Base-by-base conservation (phyloP, 345 rosid species). In the Eutrema japonicum region DNA sequence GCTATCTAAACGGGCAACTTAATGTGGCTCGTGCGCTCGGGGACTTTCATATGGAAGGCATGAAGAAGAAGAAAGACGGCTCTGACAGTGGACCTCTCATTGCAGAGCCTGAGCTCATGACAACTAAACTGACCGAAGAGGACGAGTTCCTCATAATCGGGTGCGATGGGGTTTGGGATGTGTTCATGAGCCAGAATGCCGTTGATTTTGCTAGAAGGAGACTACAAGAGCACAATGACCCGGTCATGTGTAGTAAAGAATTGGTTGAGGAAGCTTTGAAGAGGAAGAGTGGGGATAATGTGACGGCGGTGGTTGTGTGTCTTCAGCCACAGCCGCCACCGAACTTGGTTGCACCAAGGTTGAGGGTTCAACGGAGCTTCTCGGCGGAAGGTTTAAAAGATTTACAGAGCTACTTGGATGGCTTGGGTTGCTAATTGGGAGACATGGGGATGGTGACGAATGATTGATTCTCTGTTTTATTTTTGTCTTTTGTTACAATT, bases 111-210 rank as follows among this genome's bases (percentile, higher is more conserved):
- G 98, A 93, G 84, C 71, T 90, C 38, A 85, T 83, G 80, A 81
- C 86, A 30, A 78, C 53, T 6, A 72, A 78, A 62, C 82, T 90
- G 61, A 85, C 84, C 0, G 84, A 82, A 58, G 95, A 90, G 35
- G 98, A 92, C 33, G 98, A 90, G 78, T 92, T 92, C 78, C 89
- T 93, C 66, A 85, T 90, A 46, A 83, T 92, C 3, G 98, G 93
- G 4, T 87, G 93, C 40, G 96, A 90, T 51, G 96, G 98, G 36
- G 82, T 90, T n/a, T 93, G 95, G 98, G 98, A 93, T 60, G 98
- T 90, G 52, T 93, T 93, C 65, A 74, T 81, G 75, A 90, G 92
- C 83, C 91, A 93, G 82, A 90, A 93, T 72, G 96, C 96, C 3
- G 83, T 93, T 36, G 96, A 93, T 81, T 93, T 93, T 55, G 95